Evolutionary conservation across 169 alveolate species (phyloP), one percentile per base, ranked within the genome.

Genomic region (Eimeria tenella): DNA sequence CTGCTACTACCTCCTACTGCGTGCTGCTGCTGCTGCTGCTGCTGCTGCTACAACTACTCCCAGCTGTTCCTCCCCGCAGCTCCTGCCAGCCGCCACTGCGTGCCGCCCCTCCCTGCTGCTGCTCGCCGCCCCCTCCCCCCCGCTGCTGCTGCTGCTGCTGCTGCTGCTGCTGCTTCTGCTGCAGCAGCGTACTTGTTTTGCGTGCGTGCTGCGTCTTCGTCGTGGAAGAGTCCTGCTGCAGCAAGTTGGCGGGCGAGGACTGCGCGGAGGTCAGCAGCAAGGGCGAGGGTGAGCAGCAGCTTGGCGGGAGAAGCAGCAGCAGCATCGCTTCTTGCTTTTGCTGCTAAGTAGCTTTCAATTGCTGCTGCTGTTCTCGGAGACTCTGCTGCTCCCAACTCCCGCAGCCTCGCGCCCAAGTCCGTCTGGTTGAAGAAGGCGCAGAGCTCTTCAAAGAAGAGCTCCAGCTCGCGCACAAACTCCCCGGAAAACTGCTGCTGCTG

Each of bases 391-490:
- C 55, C 62, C 15, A 17, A 9, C 15, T 60, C 58, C 31, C 77
- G 55, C 19, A 91, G 91, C 10, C 94, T 52, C 86, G 25, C 49
- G 49, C 49, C n/a, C 63, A 91, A 65, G 17, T 79, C 94, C 7
- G 84, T 23, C 23, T 73, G 86, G 53, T 91, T 91, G 84, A 91
- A 91, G 75, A 91, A 91, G 42, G 73, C 42, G 21, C 71, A 25
- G 23, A 91, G 63, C 52, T 91, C 94, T 74, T 63, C 81, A 65
- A 74, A 90, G 70, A 90, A 90, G 2, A 23, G 23, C 70, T 90
- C 94, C 49, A 79, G 56, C 94, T 91, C 94, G 3, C 50, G 50
- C 21, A 91, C 9, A 31, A 91, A 91, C 31, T 10, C 94, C 10
- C 13, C 53, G 4, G 94, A 50, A 65, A 79, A 79, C 19, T 21